A percentile compares a stretch with the other conserved stretches of the same genome.
phyloP scores from a whole-genome alignment of 371 early-diverging fungal genomes.

The Mortierella sp. region DNA sequence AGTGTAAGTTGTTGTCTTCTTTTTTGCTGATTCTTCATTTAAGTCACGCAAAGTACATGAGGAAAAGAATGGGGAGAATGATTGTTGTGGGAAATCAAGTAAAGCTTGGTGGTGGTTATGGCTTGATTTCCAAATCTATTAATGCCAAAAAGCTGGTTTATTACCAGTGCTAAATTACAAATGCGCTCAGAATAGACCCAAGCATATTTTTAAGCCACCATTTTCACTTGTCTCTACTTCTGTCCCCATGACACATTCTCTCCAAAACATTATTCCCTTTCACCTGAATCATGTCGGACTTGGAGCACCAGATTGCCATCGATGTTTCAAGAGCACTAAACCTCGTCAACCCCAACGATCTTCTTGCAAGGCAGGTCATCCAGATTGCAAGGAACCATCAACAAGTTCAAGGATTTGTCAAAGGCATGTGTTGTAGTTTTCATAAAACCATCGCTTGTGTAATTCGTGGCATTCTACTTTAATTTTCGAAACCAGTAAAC shows the following conservation, averaged over 20 bases:
- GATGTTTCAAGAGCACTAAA: slow-evolving; percentile 72
- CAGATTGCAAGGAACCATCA: slow-evolving; percentile 69
- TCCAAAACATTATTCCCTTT: not conserved
- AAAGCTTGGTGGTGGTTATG: too few species aligned
- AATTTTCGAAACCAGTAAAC: not conserved
- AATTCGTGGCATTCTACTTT: not conserved
- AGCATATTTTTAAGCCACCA: too few species aligned
- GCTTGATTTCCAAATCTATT: too few species aligned
- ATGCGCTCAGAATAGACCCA: too few species aligned
- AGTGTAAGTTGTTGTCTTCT: too few species aligned
- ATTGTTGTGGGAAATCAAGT: too few species aligned
- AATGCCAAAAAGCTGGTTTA: too few species aligned
- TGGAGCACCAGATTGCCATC: slow-evolving; percentile 70
- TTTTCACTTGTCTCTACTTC: not conserved
- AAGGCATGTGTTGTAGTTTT: slow-evolving; percentile 53
- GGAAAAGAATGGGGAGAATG: too few species aligned
- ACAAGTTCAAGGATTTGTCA: slow-evolving; percentile 63
- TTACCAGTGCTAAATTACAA: too few species aligned
- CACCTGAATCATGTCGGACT: slow-evolving; percentile 39
- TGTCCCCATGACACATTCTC: not conserved
- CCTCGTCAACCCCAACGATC: slow-evolving; percentile 69
- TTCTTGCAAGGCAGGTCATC: slow-evolving; percentile 70
- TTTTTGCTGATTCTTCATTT: too few species aligned
- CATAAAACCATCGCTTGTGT: not conserved
- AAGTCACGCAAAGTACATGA: too few species aligned